Percentiles rank a stretch among this genome's conserved stretches.
Evolutionary conservation across 768 basidiomycete genomes (phyloP).

Genomic region (Calocybe gangraenosa): DNA sequence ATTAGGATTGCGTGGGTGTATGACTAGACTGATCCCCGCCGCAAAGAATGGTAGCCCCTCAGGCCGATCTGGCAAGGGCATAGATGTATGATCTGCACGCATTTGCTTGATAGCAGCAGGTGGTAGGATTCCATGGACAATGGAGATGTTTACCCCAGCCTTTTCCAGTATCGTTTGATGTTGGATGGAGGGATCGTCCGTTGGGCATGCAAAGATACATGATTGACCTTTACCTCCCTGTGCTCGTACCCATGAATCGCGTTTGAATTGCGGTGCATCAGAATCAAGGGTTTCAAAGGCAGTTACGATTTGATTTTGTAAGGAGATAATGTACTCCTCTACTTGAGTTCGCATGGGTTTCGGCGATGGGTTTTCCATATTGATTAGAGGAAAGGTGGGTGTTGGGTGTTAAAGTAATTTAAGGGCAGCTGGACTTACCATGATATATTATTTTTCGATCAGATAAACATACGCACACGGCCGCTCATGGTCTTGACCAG

Average conservation of each 20-base stretch:
- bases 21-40: slow-evolving; percentile 86
- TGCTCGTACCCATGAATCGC: slow-evolving; percentile 73
- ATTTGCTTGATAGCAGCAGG: slow-evolving; percentile 91
- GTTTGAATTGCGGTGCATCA: slow-evolving; percentile 64
- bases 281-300: slow-evolving; percentile 80
- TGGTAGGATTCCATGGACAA: slow-evolving; percentile 86
- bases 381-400: slow-evolving; percentile 2
- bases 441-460: no score
- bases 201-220: slow-evolving; percentile 67
- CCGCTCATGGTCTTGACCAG: no score
- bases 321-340: slow-evolving; percentile 65
- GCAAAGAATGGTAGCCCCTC: slow-evolving; percentile 87
- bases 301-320: slow-evolving; percentile 78
- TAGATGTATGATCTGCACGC: slow-evolving; percentile 83
- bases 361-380: slow-evolving; percentile 5
- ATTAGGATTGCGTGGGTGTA: slow-evolving; percentile 92
- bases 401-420: no score
- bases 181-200: slow-evolving; percentile 26
- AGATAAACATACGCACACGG: no score
- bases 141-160: slow-evolving; percentile 91
- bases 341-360: slow-evolving; percentile 72
- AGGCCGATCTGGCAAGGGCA: slow-evolving; percentile 60
- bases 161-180: slow-evolving; percentile 75
- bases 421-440: no score
- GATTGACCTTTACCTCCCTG: slow-evolving; percentile 77